These are phyloP conservation scores for Lactarius evosmus DNA, from an alignment of 768 basidiomycete species.

Conservation along the genomic window DNA sequence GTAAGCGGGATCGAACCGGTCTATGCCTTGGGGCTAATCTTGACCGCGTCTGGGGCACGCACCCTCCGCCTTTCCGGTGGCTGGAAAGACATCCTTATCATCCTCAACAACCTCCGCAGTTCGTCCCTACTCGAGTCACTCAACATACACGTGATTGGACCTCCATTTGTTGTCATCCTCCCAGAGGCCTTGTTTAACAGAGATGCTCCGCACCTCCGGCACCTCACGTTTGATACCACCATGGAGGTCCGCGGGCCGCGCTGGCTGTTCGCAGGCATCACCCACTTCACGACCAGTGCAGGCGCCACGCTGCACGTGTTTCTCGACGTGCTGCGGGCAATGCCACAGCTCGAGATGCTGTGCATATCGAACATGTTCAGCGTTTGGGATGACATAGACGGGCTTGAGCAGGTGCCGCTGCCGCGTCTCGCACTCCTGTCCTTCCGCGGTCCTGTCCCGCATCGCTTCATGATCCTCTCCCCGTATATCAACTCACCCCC, in stretches of 20 bases:
- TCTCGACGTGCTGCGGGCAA: not conserved
- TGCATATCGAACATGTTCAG: conserved; percentile 8
- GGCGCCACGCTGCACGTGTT: not conserved
- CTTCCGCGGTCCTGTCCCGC: conserved; percentile 13
- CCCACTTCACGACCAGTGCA: conserved; percentile 15
- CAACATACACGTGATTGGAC: conserved; percentile 1
- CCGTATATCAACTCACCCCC: conserved; percentile 1
- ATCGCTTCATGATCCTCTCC: conserved; percentile 6
- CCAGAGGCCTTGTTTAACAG: conserved; percentile 7
- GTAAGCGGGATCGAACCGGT: conserved; percentile 13
- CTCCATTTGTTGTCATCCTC: conserved; percentile 3
- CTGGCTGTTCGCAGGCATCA: conserved; percentile 13
- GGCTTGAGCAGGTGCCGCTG: not conserved
- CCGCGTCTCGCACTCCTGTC: conserved; percentile 6
- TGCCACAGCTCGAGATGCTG: conserved; percentile 14
- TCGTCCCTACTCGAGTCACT: conserved; percentile 13
- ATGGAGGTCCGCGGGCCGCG: conserved; percentile 8
- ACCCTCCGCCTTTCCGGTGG: conserved; percentile 16
- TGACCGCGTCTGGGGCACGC: conserved; percentile 11
- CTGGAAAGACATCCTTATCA: not conserved
- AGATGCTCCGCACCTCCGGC: conserved; percentile 7
- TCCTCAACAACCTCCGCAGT: conserved; percentile 15
- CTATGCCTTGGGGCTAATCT: conserved; percentile 17
- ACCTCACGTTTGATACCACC: conserved; percentile 3
- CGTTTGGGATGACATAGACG: not conserved